Percentiles rank a stretch among this genome's conserved stretches.
Evolutionary conservation across 2,329 filamentous ascomycete genomes (phyloP).

Genomic region (Epicoccum sorghinum): DNA sequence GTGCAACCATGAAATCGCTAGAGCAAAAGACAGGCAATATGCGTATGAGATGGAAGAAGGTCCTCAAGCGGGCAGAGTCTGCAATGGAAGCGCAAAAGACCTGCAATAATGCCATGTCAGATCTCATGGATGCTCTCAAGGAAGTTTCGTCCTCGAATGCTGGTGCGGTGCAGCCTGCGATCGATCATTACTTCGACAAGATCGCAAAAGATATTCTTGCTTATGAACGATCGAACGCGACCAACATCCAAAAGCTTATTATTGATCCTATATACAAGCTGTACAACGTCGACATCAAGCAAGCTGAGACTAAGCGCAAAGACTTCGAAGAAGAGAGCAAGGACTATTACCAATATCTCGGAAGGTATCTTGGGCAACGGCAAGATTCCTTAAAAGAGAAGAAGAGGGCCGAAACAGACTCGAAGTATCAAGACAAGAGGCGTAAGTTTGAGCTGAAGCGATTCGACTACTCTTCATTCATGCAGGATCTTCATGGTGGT

Average conservation of each 20-base stretch:
- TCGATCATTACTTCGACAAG: slow-evolving; percentile 98
- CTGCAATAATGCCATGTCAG: slow-evolving; percentile 83
- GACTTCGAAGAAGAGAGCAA: slow-evolving; percentile 99
- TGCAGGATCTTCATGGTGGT: slow-evolving; percentile 99
- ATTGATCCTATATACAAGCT: slow-evolving; percentile 92
- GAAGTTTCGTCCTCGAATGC: slow-evolving; percentile 91
- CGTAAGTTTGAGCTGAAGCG: slow-evolving; percentile 95
- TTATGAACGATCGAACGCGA: slow-evolving; percentile 84
- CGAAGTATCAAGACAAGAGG: slow-evolving; percentile 93
- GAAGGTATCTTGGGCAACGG: slow-evolving; percentile 92
- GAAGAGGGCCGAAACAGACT: slow-evolving; percentile 92
- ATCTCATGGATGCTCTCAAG: slow-evolving; percentile 83
- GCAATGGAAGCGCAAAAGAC: slow-evolving; percentile 78
- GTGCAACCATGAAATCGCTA: slow-evolving; percentile 93
- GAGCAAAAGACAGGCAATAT: slow-evolving; percentile 97
- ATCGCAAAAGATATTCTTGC: slow-evolving; percentile 87
- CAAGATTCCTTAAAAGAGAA: slow-evolving; percentile 97
- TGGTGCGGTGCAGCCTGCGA: slow-evolving; percentile 93
- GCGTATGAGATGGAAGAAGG: slow-evolving; percentile 92
- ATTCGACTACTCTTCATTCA: slow-evolving; percentile 98
- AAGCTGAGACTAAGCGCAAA: slow-evolving; percentile 93
- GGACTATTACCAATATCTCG: slow-evolving; percentile 96
- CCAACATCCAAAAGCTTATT: slow-evolving; percentile 87
- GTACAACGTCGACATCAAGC: slow-evolving; percentile 96
- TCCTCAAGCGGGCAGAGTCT: slow-evolving; percentile 91